Conservation (phyloP, 805 yeast genomes). For the Phaffomyces opuntiae region DNA sequence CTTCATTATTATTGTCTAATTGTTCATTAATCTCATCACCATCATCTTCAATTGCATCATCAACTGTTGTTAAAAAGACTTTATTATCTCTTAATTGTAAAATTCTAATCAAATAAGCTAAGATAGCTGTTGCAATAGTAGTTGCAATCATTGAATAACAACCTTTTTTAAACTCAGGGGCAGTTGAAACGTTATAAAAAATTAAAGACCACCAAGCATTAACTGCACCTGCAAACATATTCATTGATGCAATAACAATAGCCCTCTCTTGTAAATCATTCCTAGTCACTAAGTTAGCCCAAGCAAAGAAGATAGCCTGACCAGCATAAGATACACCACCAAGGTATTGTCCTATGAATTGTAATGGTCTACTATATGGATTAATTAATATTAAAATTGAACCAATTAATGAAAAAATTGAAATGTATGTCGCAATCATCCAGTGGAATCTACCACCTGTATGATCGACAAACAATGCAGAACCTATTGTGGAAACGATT, state of each 20-base stretch:
- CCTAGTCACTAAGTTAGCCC: constrained; percentile 56
- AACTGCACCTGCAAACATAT: constrained; percentile 55
- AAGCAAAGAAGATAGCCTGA: constrained; percentile 53
- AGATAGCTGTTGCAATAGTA: constrained; percentile 33
- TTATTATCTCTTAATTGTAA: constrained; percentile 34
- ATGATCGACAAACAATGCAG: constrained; percentile 38
- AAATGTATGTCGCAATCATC: constrained; percentile 41
- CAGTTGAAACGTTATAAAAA: constrained; percentile 45
- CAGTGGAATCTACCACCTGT: constrained; percentile 40
- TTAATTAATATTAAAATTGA: constrained; percentile 39
- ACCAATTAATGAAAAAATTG: constrained; percentile 35
- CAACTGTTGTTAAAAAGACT: background rate
- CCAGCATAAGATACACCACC: constrained; percentile 52
- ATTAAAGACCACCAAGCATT: constrained; percentile 60
- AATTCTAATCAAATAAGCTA: constrained; percentile 34
- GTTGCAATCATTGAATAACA: constrained; percentile 54
- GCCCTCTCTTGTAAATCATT: constrained; percentile 60
- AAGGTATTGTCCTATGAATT: constrained; percentile 49
- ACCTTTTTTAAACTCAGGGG: constrained; percentile 45
- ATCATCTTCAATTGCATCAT: constrained; percentile 1
- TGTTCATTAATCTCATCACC: background rate
- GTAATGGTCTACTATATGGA: constrained; percentile 32
- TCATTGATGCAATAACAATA: constrained; percentile 57
- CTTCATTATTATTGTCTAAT: too few relatives aligned
- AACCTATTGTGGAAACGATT: constrained; percentile 35